Evolutionary conservation across 495 filamentous ascomycete species (phyloP).

Genomic region (Xylaria venustula): DNA sequence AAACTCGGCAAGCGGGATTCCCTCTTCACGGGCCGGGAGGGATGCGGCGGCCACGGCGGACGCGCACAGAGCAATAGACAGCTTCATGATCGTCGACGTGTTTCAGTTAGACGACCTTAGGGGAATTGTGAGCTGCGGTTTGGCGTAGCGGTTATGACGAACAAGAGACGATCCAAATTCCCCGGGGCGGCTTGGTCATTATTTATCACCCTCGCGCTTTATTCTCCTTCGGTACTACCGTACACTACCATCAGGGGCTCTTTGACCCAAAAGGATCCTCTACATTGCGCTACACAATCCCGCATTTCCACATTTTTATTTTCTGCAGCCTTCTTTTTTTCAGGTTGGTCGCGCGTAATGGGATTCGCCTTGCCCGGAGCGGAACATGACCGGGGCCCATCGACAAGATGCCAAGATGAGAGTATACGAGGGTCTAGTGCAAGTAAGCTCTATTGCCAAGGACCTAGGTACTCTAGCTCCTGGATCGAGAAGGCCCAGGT

Average conservation of each 20-base stretch:
- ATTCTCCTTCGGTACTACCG: not conserved
- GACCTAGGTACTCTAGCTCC: not conserved
- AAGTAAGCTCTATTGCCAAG: not conserved
- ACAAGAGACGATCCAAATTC: conserved; percentile 3
- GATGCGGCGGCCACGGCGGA: conserved; percentile 28
- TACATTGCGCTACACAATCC: not conserved
- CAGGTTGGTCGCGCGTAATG: conserved; percentile 3
- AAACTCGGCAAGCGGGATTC: conserved; percentile 23
- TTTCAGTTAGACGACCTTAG: not conserved
- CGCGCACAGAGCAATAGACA: conserved; percentile 24
- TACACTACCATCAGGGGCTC: conserved; percentile 8
- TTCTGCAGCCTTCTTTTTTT: conserved; percentile 10
- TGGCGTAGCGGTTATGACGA: not conserved
- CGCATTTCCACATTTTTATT: conserved; percentile 8
- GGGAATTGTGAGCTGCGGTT: not conserved
- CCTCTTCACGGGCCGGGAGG: conserved; percentile 18
- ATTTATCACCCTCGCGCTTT: conserved; percentile 13
- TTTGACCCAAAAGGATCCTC: not conserved
- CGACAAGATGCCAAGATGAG: not conserved
- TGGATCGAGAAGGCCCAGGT: conserved; percentile 1
- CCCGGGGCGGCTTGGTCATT: not conserved
- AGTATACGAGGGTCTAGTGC: conserved; percentile 1
- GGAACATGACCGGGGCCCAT: not conserved
- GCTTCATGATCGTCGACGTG: conserved; percentile 26
- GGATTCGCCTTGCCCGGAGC: conserved; percentile 7